Conservation (phyloP, 192 early-diverging fungal genomes). For the Fimicolochytrium jonesii region DNA sequence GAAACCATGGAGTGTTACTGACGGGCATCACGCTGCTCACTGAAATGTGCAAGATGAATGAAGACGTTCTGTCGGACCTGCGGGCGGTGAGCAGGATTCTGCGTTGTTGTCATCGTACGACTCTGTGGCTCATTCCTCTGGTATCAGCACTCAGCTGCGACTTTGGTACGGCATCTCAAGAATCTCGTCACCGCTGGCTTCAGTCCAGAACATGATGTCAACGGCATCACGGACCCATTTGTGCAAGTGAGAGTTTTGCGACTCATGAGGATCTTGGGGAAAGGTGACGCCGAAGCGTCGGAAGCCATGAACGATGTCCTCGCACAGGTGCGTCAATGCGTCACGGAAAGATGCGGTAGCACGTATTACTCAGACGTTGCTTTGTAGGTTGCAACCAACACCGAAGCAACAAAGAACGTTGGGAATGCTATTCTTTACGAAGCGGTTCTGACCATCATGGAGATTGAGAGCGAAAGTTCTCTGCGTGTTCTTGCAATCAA, state of each 20-base stretch:
- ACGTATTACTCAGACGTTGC: too few relatives aligned
- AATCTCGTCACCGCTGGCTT: conserved; percentile 80
- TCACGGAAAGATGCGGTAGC: too few relatives aligned
- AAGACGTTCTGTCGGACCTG: conserved; percentile 64
- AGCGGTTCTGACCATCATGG: conserved; percentile 94
- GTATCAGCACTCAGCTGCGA: conserved; percentile 62
- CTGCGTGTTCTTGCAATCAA: conserved; percentile 95
- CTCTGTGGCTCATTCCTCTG: conserved; percentile 6
- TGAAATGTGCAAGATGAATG: conserved; percentile 79
- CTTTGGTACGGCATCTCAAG: conserved; percentile 84
- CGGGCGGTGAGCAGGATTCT: conserved; percentile 44
- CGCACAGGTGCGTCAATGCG: conserved; percentile 77
- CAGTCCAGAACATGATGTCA: conserved; percentile 93
- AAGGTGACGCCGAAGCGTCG: conserved; percentile 74
- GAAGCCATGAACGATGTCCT: conserved; percentile 97
- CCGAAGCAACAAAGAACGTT: conserved; percentile 91
- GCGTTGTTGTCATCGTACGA: conserved; percentile 13
- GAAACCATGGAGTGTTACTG: conserved; percentile 93
- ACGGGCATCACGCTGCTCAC: conserved; percentile 84
- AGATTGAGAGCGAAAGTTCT: conserved; percentile 83
- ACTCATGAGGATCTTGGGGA: conserved; percentile 79
- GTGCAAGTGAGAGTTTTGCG: conserved; percentile 91
- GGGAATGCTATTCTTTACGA: conserved; percentile 98
- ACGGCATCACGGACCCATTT: conserved; percentile 96
- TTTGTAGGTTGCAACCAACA: conserved; percentile 80